phyloP scores from a whole-genome alignment of 208 protist species.

The Leishmania guyanensis region DNA sequence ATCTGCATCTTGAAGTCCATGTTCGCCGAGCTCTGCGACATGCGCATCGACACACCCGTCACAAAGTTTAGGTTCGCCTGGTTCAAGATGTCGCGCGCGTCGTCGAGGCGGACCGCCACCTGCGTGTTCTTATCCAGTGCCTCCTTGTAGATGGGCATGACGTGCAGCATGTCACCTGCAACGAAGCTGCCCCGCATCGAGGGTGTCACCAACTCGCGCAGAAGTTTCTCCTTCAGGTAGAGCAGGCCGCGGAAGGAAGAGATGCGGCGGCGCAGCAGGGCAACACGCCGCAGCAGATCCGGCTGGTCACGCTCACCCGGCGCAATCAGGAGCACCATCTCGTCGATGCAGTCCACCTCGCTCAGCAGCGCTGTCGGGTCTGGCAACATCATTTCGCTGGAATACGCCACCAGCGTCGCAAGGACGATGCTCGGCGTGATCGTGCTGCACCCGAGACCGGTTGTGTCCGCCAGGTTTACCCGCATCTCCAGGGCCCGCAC shows the following conservation, averaged over 20 bases:
- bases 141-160: slow-evolving; percentile 49
- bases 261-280: slow-evolving; percentile 78
- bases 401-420: slow-evolving; percentile 61
- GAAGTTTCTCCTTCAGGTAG: slow-evolving; percentile 80
- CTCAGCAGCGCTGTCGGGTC: slow-evolving; percentile 72
- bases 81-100: slow-evolving; percentile 79
- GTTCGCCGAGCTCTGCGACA: slow-evolving; percentile 82
- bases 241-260: slow-evolving; percentile 53
- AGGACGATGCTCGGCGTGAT: slow-evolving; percentile 39
- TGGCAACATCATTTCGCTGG: slow-evolving; percentile 67
- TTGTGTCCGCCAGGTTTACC: slow-evolving; percentile 14
- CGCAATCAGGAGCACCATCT: slow-evolving; percentile 88
- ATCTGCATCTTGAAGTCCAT: slow-evolving; percentile 88
- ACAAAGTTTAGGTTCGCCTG: slow-evolving; percentile 89
- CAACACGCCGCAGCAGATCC: slow-evolving; percentile 79
- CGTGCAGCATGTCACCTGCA: slow-evolving; percentile 27
- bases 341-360: slow-evolving; percentile 86
- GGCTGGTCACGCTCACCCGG: slow-evolving; percentile 80
- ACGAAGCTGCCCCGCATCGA: slow-evolving; percentile 77
- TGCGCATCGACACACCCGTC: slow-evolving; percentile 82
- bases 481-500: slow-evolving; percentile 45
- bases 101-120: slow-evolving; percentile 76
- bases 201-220: slow-evolving; percentile 70
- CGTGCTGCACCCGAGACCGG: slow-evolving; percentile 7
- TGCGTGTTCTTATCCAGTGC: slow-evolving; percentile 65